Conservation (phyloP, 179 eudicot species). For the Drosera spatulata region DNA sequence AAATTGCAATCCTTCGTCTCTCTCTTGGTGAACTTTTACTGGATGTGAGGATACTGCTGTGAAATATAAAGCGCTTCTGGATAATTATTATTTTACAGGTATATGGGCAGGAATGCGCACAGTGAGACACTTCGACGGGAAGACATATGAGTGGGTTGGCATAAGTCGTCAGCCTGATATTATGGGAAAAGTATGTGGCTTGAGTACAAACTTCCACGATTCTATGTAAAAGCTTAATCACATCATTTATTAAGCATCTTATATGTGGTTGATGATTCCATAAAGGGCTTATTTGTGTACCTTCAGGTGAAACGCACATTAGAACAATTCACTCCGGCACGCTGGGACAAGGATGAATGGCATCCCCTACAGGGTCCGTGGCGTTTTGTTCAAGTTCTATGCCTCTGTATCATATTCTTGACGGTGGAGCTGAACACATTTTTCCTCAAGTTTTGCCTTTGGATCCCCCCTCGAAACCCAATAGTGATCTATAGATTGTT, state of each 20-base stretch:
- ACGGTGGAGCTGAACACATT: slow-evolving; percentile 96
- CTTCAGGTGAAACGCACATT: slow-evolving; percentile 81
- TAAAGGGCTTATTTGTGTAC: slow-evolving; percentile 5
- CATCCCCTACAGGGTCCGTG: slow-evolving; percentile 94
- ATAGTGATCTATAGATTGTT: slow-evolving; percentile 66
- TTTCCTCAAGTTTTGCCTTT: slow-evolving; percentile 92
- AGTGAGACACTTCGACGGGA: slow-evolving; percentile 93
- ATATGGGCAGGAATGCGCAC: slow-evolving; percentile 99
- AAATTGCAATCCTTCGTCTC: too few relatives aligned
- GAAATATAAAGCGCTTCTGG: neutral
- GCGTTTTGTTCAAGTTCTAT: slow-evolving; percentile 89
- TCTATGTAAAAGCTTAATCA: too few relatives aligned
- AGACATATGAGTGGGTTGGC: slow-evolving; percentile 98
- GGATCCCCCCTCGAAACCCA: slow-evolving; percentile 97
- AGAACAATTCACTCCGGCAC: slow-evolving; percentile 94
- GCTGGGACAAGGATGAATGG: slow-evolving; percentile 99
- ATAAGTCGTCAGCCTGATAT: slow-evolving; percentile 97
- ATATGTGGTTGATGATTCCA: slow-evolving; percentile 21
- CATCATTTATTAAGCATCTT: too few relatives aligned
- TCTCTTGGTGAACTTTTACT: too few relatives aligned
- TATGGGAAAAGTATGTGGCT: slow-evolving; percentile 61
- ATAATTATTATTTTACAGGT: slow-evolving; percentile 31
- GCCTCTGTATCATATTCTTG: slow-evolving; percentile 70
- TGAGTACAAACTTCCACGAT: too few relatives aligned
- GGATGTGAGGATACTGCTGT: too few relatives aligned